Evolutionary conservation across 1,284 basidiomycete genomes (phyloP), one percentile per base, ranked within the genome.

Genomic region (Lentinus polychrous): DNA sequence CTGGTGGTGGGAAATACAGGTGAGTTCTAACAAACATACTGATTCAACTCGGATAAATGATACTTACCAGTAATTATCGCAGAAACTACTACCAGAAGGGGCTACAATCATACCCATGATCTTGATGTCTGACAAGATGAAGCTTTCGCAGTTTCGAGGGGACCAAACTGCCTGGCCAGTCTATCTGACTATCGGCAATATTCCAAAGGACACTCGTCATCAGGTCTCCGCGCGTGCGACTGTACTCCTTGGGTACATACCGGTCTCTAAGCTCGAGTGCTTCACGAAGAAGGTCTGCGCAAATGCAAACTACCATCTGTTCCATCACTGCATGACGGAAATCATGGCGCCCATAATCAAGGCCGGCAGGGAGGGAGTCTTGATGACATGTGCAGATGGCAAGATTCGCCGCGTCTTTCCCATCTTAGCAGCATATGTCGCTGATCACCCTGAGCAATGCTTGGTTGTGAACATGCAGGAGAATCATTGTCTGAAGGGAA

Each of bases 1-100:
- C n/a, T 73, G 70, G 72, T 74, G 70, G 67, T 68, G 63, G 63
- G 48, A 64, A 0, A 56, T 54, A 0, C 69, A 71, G 57, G 68
- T 70, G 56, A 22, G 17, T n/a, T 40, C 17, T 40, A 40, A 18
- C 14, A 40, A 40, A 20, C n/a, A 18, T 40, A 12, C 22, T 20
- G n/a, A 20, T 8, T 3, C 3, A 20, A 14, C 12, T 41, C 23
- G 7, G 8, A 14, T 5, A 27, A 4, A 27, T 10, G 27, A 27
- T 27, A 27, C 33, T n/a, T 10, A 34, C 8, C 33, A 34, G n/a
- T 14, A 10, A 10, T 39, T 15, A 39, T 7, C 10, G 27, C 27
- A 27, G 27, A 10, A 4, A 4, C 5, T 10, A 27, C 27, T 27
- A 10, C 27, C 27, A 4, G 27, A 27, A 10, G 27, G 54, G 1